phyloP scores from a whole-genome alignment of 441 rosid species.

The Rhodomyrtus psidioides region DNA sequence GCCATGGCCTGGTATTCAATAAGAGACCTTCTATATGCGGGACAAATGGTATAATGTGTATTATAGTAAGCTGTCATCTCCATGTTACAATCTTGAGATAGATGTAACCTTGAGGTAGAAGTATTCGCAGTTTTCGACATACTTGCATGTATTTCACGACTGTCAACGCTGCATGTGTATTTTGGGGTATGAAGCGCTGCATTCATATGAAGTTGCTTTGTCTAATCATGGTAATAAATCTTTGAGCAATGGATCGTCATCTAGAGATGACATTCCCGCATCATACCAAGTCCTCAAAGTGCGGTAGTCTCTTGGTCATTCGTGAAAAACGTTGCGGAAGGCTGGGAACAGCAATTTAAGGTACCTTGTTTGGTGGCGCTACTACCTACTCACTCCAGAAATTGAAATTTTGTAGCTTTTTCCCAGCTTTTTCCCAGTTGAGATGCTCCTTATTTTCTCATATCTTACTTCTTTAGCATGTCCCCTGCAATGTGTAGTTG shows the following conservation, averaged over 20 bases:
- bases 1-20: background rate
- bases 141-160: background rate
- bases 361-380: conserved; percentile 16
- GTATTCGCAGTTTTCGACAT: background rate
- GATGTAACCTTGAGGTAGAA: background rate
- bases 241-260: background rate
- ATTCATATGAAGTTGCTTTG: background rate
- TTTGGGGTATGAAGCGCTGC: background rate
- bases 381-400: background rate
- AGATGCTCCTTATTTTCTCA: background rate
- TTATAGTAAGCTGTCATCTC: background rate
- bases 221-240: too few species aligned
- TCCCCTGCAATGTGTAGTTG: background rate
- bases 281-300: background rate
- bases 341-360: conserved; percentile 74
- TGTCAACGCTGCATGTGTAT: background rate
- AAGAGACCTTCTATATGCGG: fast-evolving
- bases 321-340: conserved; percentile 65
- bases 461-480: background rate
- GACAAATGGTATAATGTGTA: background rate
- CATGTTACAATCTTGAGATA: background rate
- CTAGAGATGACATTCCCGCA: background rate
- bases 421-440: background rate
- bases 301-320: conserved; percentile 50
- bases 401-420: background rate